phyloP scores from a whole-genome alignment of 2,329 filamentous ascomycete species.

The Stylonectria norvegica region DNA sequence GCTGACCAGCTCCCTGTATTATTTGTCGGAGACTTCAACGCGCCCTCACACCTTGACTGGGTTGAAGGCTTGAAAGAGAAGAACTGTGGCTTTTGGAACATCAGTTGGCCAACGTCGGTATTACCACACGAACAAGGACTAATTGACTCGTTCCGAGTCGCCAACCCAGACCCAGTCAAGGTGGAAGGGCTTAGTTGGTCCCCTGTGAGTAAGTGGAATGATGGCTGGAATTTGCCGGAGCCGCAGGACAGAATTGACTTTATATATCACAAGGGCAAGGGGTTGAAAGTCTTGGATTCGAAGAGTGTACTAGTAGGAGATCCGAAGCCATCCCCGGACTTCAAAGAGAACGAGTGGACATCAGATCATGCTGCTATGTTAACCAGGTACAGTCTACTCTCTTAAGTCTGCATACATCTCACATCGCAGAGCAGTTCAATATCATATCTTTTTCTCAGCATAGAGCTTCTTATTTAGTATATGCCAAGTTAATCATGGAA shows the following conservation, averaged over 20 bases:
- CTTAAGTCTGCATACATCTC: too few species aligned
- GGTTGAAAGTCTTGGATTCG: conserved; percentile 31
- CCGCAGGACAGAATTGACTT: conserved; percentile 43
- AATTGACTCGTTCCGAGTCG: conserved; percentile 39
- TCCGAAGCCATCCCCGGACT: conserved; percentile 32
- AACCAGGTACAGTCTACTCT: conserved; percentile 29
- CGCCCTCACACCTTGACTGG: conserved; percentile 43
- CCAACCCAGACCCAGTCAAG: conserved; percentile 33
- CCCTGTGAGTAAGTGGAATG: conserved; percentile 35
- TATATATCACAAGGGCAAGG: conserved; percentile 37
- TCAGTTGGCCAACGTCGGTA: conserved; percentile 39
- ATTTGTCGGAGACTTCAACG: conserved; percentile 42
- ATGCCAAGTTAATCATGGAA: too few species aligned
- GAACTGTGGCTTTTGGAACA: conserved; percentile 35
- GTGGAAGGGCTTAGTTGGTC: conserved; percentile 40
- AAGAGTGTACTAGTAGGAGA: conserved; percentile 31
- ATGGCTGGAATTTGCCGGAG: conserved; percentile 34
- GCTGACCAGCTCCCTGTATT: conserved; percentile 34
- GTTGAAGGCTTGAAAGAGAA: conserved; percentile 30
- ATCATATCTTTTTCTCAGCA: too few species aligned
- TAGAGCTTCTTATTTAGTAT: too few species aligned
- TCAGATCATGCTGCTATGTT: conserved; percentile 38
- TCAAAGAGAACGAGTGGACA: conserved; percentile 40
- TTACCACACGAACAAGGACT: conserved; percentile 34
- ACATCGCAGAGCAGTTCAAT: too few species aligned